Conservation (phyloP, 768 basidiomycete genomes). For the Lactarius vividus region DNA sequence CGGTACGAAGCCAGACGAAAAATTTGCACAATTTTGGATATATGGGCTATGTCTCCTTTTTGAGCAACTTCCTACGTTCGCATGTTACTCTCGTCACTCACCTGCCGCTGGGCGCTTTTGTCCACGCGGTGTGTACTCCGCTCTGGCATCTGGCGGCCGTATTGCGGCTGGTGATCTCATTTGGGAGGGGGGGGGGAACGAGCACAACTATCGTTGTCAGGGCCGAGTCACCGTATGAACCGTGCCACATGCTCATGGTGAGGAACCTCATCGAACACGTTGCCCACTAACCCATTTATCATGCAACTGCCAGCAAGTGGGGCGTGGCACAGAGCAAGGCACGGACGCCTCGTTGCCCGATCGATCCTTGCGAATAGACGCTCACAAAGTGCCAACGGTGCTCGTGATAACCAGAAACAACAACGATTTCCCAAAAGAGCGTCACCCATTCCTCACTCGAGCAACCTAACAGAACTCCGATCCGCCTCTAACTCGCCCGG, state of each 20-base stretch:
- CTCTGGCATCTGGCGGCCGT: background rate
- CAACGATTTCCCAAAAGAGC: background rate
- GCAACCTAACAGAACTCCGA: background rate
- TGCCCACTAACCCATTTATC: conserved; percentile 1
- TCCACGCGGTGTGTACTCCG: background rate
- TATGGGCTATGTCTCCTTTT: background rate
- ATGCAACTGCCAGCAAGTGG: background rate
- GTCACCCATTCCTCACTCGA: background rate
- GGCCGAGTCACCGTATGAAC: background rate
- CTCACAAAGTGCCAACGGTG: background rate
- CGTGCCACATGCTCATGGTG: conserved; percentile 1
- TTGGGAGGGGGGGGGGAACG: too few relatives aligned
- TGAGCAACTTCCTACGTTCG: background rate
- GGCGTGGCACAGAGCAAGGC: background rate
- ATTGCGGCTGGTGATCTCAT: background rate
- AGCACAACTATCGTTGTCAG: background rate
- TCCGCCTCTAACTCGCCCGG: background rate
- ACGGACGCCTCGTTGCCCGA: background rate
- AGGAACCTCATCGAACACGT: background rate
- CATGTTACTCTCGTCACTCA: background rate
- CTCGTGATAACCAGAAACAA: background rate
- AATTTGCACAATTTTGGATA: background rate
- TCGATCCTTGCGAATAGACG: background rate
- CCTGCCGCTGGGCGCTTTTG: background rate
- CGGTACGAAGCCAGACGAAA: background rate